phyloP scores from a whole-genome alignment of 129 eudicot genomes.

The Oenanthe sinensis region DNA sequence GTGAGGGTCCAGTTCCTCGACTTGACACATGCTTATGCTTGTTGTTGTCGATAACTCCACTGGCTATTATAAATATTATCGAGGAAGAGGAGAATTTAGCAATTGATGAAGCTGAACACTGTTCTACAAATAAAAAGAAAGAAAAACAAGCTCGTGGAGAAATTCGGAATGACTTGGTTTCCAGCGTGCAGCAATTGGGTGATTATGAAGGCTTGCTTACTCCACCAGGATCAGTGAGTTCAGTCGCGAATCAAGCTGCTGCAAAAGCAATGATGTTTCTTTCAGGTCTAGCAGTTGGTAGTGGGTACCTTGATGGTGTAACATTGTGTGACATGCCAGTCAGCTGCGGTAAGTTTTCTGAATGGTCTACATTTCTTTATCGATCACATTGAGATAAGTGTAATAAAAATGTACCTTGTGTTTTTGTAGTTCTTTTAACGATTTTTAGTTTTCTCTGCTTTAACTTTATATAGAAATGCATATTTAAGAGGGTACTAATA shows the following conservation, averaged over 20 bases:
- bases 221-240: constrained; percentile 56
- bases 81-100: constrained; percentile 64
- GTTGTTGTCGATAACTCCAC: constrained; percentile 66
- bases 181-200: constrained; percentile 71
- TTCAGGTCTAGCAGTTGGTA: constrained; percentile 64
- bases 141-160: constrained; percentile 44
- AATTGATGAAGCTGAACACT: constrained; percentile 31
- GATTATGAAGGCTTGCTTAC: constrained; percentile 76
- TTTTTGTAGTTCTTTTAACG: background rate
- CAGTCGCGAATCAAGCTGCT: constrained; percentile 95
- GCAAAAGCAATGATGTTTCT: constrained; percentile 82
- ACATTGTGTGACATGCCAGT: constrained; percentile 76
- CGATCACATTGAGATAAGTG: background rate
- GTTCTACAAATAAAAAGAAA: constrained; percentile 24
- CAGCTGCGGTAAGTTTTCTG: constrained; percentile 57
- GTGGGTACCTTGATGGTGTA: constrained; percentile 73
- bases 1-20: constrained; percentile 94
- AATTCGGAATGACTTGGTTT: constrained; percentile 66
- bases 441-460: background rate
- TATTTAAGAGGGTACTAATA: background rate
- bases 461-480: background rate
- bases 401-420: background rate
- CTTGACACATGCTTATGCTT: constrained; percentile 88
- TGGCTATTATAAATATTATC: constrained; percentile 58
- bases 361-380: background rate